Conservation (phyloP, 495 filamentous ascomycete genomes). For the Penicillium fimorum region DNA sequence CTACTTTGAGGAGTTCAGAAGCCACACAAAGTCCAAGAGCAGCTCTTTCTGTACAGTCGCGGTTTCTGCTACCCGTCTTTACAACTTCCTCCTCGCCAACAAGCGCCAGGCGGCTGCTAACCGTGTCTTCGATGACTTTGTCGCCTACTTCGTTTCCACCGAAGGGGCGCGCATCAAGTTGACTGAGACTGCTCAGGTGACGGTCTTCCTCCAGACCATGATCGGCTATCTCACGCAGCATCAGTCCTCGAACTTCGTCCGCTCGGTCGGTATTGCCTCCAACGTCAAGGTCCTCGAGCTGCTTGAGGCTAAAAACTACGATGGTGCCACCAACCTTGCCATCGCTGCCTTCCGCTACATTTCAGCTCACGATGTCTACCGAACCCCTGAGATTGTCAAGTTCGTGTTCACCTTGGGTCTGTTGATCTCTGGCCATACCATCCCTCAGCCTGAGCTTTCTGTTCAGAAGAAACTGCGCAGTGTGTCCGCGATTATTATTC, state of each 20-base stretch:
- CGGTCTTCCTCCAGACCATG: constrained; percentile 30
- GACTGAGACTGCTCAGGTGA: constrained; percentile 25
- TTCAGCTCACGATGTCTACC: constrained; percentile 28
- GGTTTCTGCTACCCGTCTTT: constrained; percentile 29
- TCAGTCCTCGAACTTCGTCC: constrained; percentile 35
- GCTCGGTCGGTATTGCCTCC: constrained; percentile 39
- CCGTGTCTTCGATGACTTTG: constrained; percentile 25
- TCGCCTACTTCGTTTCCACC: constrained; percentile 31
- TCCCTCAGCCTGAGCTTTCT: constrained; percentile 16
- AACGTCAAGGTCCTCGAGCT: constrained; percentile 31
- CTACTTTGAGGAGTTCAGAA: constrained; percentile 41
- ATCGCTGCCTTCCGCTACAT: constrained; percentile 34
- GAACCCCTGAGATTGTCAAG: constrained; percentile 26
- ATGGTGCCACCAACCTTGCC: constrained; percentile 31
- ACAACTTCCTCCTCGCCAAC: constrained; percentile 30
- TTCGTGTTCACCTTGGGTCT: constrained; percentile 33
- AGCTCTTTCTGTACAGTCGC: constrained; percentile 31
- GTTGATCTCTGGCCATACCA: constrained; percentile 26
- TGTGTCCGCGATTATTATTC: constrained; percentile 23
- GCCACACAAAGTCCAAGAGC: constrained; percentile 26
- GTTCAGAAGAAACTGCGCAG: constrained; percentile 23
- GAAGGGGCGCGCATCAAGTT: constrained; percentile 34
- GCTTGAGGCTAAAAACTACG: constrained; percentile 26
- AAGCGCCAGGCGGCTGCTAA: constrained; percentile 22
- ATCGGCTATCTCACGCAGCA: constrained; percentile 34